Evolutionary conservation across 2,329 filamentous ascomycete genomes (phyloP).

Genomic region (Colletotrichum tropicicola): DNA sequence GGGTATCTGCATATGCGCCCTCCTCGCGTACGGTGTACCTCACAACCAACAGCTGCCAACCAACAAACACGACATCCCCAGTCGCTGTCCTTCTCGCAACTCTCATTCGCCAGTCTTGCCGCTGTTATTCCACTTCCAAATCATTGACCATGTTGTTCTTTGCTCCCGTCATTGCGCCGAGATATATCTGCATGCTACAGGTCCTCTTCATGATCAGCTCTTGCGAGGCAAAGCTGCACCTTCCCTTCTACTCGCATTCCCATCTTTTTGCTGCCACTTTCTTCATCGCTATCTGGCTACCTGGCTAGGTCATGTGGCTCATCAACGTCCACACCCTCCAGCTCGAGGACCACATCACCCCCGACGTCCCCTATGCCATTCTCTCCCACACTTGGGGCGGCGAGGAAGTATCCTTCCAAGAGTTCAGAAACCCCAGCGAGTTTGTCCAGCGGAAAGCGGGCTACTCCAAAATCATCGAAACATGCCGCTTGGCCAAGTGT

Average conservation of each 20-base stretch:
- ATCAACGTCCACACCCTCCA: constrained; percentile 9
- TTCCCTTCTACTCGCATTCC: neutral
- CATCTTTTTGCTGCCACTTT: neutral
- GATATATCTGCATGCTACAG: too few species aligned
- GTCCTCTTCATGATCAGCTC: too few species aligned
- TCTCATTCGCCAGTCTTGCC: neutral
- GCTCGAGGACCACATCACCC: neutral
- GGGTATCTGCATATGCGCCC: neutral
- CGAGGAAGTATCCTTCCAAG: constrained; percentile 23
- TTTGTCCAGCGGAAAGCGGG: neutral
- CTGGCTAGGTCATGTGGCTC: constrained; percentile 11
- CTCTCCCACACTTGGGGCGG: constrained; percentile 32
- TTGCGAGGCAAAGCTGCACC: too few species aligned
- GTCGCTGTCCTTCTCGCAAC: too few species aligned
- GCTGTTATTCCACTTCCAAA: neutral
- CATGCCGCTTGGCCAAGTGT: neutral
- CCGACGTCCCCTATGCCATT: constrained; percentile 31
- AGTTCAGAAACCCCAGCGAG: neutral
- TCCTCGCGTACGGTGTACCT: neutral
- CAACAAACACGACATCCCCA: too few species aligned
- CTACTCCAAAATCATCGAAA: neutral
- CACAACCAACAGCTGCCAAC: neutral
- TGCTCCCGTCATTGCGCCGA: too few species aligned
- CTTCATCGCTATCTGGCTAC: neutral
- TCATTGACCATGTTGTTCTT: neutral